Base-by-base conservation (phyloP, 495 filamentous ascomycete species). In the Cercophora scortea region DNA sequence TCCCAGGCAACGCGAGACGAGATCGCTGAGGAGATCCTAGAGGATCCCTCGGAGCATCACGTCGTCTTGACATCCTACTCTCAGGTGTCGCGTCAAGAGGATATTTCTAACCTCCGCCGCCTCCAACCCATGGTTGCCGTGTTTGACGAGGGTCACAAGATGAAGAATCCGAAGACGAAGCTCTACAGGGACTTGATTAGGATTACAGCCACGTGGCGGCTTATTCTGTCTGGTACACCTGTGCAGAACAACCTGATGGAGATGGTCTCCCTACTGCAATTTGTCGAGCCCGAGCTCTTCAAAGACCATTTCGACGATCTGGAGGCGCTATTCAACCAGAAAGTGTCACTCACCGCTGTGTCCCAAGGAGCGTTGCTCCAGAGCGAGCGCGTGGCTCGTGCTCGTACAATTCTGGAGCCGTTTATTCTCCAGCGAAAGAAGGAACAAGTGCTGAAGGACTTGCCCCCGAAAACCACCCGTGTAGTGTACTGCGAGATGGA, bases 171-270 rank as follows among this genome's bases (percentile, higher is more conserved):
- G 25, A 80, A 82, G 13, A 92, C 91, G 0, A 79, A 85, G 12
- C 71, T 87, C 3, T 97, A 96, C 61, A 82, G 84, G 48, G 82
- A 85, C 52, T 73, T 97, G 19, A 85, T 93, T 64, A 76, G 81
- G 42, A 88, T 98, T 25, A 79, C 76, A 0, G 83, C 90, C 5
- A 68, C 76, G 16, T 96, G 93, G 75, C 79, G 88, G 13, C 75
- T 97, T 6, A 78, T 98, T 10, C 75, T 98, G 19, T 97, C 91
- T 3, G 93, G 93, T 6, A 98, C 93, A 0, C 93, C 93, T 0
- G 74, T 98, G 11, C 93, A 98, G 63, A 98, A 98, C 69, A 97
- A 96, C 60, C 78, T 98, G 6, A 86, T 88, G 62, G 93, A 98
- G 66, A 78, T 98, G 42, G 83, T 88, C 1, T 87, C 90, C 2